Evolutionary conservation across 805 yeast species (phyloP), one percentile per base, ranked within the genome.

Genomic region (Crinitomyces ghanaensis): DNA sequence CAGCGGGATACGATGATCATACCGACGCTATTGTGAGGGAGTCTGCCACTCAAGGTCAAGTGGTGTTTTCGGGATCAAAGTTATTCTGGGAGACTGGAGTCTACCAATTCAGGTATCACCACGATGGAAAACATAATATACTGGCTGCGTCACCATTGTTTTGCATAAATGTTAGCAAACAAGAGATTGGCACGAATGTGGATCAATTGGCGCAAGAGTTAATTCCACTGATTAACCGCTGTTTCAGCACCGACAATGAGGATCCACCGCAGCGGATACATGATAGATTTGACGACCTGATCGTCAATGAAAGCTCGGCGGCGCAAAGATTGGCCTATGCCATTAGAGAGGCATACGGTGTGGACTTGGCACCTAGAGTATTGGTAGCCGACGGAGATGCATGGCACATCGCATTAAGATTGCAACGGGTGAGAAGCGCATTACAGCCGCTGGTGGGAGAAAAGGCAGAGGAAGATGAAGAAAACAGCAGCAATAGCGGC

Each of bases 71-170:
- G 7, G 62, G 63, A 5, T 61, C 63, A 4, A 56, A 66, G 31
- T 55, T 77, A 27, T 65, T 64, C 45, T 77, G 76, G 71, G 77
- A 75, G 44, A 72, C 68, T 26, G 93, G 93, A 0, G 61, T 70
- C 21, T 81, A 73, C 54, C 88, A 81, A 54, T 65, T 81, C 42
- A 65, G 93, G 50, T 77, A 77, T 46, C 91, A 81, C 49, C 62
- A 68, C 33, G 67, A 65, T 31, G 74, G 71, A 16, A 68, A 73
- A 30, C 93, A 81, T 50, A 76, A 72, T 37, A 93, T 80, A n/a
- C 61, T 73, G 16, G 63, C 65, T 40, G 66, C 74, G 20, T 72
- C 85, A 0, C 64, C 62, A 37, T 82, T 85, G 13, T 77, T 81
- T 51, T 79, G 76, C 50, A 60, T 81, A 28, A 61, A 57, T 21